These are phyloP conservation scores for Jimgerdemannia lactiflua DNA, from an alignment of 192 early-diverging fungal genomes.

Conservation along the genomic window DNA sequence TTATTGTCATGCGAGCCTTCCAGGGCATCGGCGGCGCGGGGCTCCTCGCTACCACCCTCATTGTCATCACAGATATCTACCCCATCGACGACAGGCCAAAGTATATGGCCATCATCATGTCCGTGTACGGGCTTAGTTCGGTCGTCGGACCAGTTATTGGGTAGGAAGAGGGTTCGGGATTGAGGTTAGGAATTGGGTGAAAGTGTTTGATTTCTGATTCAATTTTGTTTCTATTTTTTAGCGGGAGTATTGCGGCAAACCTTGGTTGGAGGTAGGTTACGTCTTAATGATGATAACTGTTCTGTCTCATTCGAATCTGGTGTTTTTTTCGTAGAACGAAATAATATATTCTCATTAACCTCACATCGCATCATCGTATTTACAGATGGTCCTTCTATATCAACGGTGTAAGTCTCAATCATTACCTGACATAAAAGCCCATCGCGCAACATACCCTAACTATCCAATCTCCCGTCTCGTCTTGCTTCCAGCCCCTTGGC, in stretches of 20 bases:
- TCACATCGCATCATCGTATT: too few species aligned
- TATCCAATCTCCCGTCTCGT: constrained; percentile 46
- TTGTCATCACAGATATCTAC: constrained; percentile 74
- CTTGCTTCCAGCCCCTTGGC: constrained; percentile 81
- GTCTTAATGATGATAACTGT: too few species aligned
- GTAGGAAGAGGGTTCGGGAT: constrained; percentile 57
- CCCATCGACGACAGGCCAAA: constrained; percentile 68
- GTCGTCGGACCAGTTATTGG: constrained; percentile 83
- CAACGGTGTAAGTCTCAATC: too few species aligned
- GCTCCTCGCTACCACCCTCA: constrained; percentile 58
- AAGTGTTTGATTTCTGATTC: constrained; percentile 34
- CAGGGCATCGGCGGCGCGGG: constrained; percentile 63
- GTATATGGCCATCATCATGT: constrained; percentile 76
- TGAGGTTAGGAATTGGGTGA: constrained; percentile 32
- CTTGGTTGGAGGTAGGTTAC: too few species aligned
- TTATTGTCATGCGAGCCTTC: constrained; percentile 67
- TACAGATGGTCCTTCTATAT: too few species aligned
- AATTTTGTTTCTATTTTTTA: constrained; percentile 1
- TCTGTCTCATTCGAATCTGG: too few species aligned
- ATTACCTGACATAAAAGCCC: too few species aligned
- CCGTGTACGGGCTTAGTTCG: constrained; percentile 74
- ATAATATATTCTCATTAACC: too few species aligned
- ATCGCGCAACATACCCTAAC: neutral
- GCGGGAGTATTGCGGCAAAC: too few species aligned
- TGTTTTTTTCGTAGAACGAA: too few species aligned